Conservation (phyloP, 257 asterid genomes). For the Solanum arcanum region DNA sequence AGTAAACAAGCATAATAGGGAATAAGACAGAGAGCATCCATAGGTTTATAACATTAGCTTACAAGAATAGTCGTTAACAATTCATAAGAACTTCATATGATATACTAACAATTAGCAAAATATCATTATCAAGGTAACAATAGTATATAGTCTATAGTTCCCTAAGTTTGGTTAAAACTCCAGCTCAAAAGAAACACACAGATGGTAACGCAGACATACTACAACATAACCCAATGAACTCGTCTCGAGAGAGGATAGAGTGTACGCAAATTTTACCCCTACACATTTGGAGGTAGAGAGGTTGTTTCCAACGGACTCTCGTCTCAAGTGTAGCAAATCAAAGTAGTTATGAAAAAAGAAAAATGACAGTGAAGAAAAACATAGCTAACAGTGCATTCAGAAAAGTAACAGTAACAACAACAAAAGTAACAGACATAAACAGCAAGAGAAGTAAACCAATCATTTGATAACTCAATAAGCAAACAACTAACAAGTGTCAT, state of each 20-base stretch:
- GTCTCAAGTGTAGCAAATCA: neutral
- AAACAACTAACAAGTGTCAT: neutral
- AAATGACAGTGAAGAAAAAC: too few relatives aligned
- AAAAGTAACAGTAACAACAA: neutral
- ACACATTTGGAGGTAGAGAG: neutral
- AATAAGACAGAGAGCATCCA: conserved; percentile 1
- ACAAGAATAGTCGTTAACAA: neutral
- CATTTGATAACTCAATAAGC: neutral
- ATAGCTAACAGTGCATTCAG: neutral
- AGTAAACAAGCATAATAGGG: neutral
- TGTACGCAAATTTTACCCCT: neutral
- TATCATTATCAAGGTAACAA: neutral
- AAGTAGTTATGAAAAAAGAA: neutral
- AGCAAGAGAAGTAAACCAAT: neutral
- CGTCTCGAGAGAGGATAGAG: neutral
- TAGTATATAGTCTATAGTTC: neutral
- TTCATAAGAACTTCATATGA: neutral
- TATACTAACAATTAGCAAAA: neutral
- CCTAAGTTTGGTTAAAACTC: neutral
- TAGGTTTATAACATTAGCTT: neutral
- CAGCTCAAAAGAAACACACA: neutral
- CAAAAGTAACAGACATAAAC: neutral
- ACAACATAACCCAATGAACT: rapidly evolving
- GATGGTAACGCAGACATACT: neutral
- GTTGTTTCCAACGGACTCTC: neutral